These are phyloP conservation scores for Trametes cingulata DNA, from an alignment of 768 basidiomycete species.

Conservation along the genomic window DNA sequence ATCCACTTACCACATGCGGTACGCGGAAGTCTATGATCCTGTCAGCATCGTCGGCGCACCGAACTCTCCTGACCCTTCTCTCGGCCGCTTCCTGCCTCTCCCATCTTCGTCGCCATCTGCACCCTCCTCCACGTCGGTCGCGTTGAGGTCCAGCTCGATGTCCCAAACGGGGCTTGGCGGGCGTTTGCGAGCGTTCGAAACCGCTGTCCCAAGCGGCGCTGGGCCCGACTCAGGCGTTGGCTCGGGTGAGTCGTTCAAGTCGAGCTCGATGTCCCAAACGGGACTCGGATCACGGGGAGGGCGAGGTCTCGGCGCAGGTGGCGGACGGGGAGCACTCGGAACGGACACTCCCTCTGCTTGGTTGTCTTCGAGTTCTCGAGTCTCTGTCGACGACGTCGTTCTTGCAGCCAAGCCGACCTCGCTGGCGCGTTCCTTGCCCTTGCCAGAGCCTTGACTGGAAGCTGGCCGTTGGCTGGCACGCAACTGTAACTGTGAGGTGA, in stretches of 20 bases:
- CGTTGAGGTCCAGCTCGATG: slow-evolving; percentile 49
- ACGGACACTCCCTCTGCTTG: neutral
- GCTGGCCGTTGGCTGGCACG: slow-evolving; percentile 2
- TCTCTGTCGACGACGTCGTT: neutral
- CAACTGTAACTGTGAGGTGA: slow-evolving; percentile 14
- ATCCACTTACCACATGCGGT: no score
- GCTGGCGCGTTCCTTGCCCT: slow-evolving; percentile 11
- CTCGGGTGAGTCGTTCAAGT: slow-evolving; percentile 38
- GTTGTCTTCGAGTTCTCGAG: neutral
- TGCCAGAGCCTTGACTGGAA: neutral
- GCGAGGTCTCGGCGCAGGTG: slow-evolving; percentile 11
- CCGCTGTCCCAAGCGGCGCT: neutral
- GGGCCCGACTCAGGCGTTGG: slow-evolving; percentile 19
- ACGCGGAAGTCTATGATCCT: neutral
- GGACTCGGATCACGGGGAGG: slow-evolving; percentile 52
- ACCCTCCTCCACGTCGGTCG: slow-evolving; percentile 9
- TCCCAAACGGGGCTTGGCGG: slow-evolving; percentile 37
- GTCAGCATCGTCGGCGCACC: slow-evolving; percentile 17
- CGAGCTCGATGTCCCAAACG: slow-evolving; percentile 74
- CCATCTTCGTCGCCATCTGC: neutral
- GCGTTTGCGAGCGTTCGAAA: slow-evolving; percentile 15
- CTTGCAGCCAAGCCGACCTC: neutral
- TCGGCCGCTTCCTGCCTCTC: slow-evolving; percentile 7
- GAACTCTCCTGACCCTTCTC: slow-evolving; percentile 20
- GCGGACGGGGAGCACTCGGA: slow-evolving; percentile 4